Conservation (phyloP, 1,284 basidiomycete species). For the Microbotryum silenes-acaulis region DNA sequence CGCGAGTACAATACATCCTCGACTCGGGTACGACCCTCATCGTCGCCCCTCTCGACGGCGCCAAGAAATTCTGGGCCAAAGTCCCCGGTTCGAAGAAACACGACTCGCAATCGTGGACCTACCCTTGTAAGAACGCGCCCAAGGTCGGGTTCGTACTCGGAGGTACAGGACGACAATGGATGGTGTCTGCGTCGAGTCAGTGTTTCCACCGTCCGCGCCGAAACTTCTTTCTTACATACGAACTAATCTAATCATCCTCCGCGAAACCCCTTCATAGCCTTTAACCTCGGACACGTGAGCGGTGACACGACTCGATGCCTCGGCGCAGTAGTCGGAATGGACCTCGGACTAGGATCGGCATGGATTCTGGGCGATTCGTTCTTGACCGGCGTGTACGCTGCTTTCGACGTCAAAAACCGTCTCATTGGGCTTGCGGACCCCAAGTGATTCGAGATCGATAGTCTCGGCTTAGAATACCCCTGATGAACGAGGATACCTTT, state of each 20-base stretch:
- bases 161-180: no score
- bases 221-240: no score
- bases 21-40: constrained; percentile 27
- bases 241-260: neutral
- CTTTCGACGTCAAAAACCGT: no score
- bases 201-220: neutral
- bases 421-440: no score
- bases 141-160: no score
- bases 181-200: no score
- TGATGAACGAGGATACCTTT: no score
- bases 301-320: constrained; percentile 11
- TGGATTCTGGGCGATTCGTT: constrained; percentile 19
- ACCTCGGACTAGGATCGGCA: constrained; percentile 15
- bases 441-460: no score
- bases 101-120: constrained; percentile 11
- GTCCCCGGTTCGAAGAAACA: constrained; percentile 8
- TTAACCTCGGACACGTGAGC: constrained; percentile 23
- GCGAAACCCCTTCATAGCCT: neutral
- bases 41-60: constrained; percentile 17
- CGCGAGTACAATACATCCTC: constrained; percentile 14
- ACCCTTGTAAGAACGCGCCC: neutral
- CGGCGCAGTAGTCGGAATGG: constrained; percentile 13
- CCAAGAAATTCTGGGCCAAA: constrained; percentile 16
- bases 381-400: neutral
- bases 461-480: no score